phyloP scores from a whole-genome alignment of 257 asterid genomes.

The Ocimum tenuiflorum region DNA sequence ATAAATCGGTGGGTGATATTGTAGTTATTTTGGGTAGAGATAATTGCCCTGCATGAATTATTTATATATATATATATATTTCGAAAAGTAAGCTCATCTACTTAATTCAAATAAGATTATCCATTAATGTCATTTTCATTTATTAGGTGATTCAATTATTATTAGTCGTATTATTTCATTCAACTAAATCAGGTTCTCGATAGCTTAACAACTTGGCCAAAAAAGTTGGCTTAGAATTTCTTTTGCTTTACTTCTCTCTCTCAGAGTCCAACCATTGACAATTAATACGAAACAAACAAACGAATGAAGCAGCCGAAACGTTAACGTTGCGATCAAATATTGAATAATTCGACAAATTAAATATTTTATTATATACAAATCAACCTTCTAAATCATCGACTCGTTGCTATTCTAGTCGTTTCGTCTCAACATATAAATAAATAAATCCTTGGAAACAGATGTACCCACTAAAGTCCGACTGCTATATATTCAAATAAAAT shows the following conservation, averaged over 20 bases:
- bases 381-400: neutral
- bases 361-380: neutral
- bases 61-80: too few species aligned
- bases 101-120: neutral
- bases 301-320: conserved; percentile 12
- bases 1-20: too few species aligned
- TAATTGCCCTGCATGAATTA: too few species aligned
- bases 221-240: neutral
- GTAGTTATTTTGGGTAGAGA: too few species aligned
- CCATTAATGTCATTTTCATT: neutral
- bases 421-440: neutral
- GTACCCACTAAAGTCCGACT: neutral
- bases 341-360: neutral
- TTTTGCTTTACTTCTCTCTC: neutral
- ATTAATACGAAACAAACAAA: neutral
- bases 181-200: neutral
- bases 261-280: conserved; percentile 2
- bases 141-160: neutral
- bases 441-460: neutral
- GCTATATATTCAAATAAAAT: neutral
- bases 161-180: neutral
- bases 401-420: conserved; percentile 3
- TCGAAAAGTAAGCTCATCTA: too few species aligned
- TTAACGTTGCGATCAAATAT: conserved; percentile 19
- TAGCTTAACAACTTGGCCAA: neutral